Base-by-base conservation (phyloP, 2,329 filamentous ascomycete species). In the Pezicula carpinea region DNA sequence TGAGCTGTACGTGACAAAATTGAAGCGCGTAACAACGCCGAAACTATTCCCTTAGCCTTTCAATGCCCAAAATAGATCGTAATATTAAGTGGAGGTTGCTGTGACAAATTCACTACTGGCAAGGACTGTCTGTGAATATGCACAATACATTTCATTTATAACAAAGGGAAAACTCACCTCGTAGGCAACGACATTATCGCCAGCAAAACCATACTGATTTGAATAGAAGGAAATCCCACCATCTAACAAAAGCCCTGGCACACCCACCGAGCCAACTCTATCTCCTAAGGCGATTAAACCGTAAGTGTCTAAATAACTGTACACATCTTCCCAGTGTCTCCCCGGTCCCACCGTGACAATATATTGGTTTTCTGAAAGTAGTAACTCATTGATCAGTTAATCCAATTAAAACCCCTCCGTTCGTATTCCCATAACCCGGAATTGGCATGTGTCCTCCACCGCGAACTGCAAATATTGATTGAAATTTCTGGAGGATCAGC, bases 1-100 rank as follows among this genome's bases (percentile, higher is more conserved):
- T 19, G 49, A 49, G n/a, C n/a, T 38, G 17, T 47, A 53, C n/a
- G 49, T 52, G 69, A 63, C 14, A 75, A 61, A 13, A 68, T 59
- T 55, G 71, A 67, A 66, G 14, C 59, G 52, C 0, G 64, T 67
- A 8, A 68, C 61, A 14, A 67, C 56, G 2, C 62, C 64, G 39
- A 61, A 67, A 33, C 59, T 62, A 39, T 63, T 65, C 7, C 54
- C 64, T 4, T 62, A 64, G 3, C 65, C 64, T 36, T 66, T 65
- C 7, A 68, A 48, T 0, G 65, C 62, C 63, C 64, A 66, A 56
- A 65, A 66, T 6, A 68, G 54, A 45, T 67, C 64, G 0, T 46
- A 29, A 42, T 65, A 46, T 7, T 55, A 36, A 1, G 21, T 44
- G n/a, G 42, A 51, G 4, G 45, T 61, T 3, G 57, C 64, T 3